Conservation (phyloP, 1,139 yeast species). For the Yarrowia galli region DNA sequence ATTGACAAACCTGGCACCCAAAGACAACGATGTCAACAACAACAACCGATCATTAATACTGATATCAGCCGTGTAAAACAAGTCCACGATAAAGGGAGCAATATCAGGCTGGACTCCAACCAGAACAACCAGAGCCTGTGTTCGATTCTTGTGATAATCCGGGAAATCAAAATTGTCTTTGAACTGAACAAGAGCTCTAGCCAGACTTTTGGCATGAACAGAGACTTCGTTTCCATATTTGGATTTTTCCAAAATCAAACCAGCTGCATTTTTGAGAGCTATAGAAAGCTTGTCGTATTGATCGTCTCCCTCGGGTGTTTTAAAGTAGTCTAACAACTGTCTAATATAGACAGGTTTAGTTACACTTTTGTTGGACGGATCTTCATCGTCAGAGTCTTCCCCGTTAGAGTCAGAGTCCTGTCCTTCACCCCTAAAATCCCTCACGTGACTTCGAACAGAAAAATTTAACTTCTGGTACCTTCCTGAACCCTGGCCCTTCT, state of each 20-base stretch:
- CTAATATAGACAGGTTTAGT: slow-evolving; percentile 66
- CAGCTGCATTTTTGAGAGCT: slow-evolving; percentile 63
- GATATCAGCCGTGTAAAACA: slow-evolving; percentile 66
- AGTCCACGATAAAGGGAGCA: slow-evolving; percentile 54
- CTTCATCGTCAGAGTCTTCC: slow-evolving; percentile 65
- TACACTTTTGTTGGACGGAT: slow-evolving; percentile 56
- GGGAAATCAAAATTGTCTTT: slow-evolving; percentile 59
- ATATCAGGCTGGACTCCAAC: slow-evolving; percentile 58
- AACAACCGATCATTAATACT: slow-evolving; percentile 68
- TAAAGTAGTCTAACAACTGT: slow-evolving; percentile 64
- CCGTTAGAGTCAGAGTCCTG: slow-evolving; percentile 47
- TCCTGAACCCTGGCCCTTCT: too few species aligned
- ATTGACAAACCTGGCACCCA: slow-evolving; percentile 61
- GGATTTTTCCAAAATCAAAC: slow-evolving; percentile 62
- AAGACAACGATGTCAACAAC: slow-evolving; percentile 62
- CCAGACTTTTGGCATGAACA: slow-evolving; percentile 58
- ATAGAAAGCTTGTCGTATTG: slow-evolving; percentile 61
- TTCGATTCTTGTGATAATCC: slow-evolving; percentile 59
- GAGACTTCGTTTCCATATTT: slow-evolving; percentile 62
- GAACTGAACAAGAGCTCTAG: slow-evolving; percentile 58
- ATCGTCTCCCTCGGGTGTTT: slow-evolving; percentile 50
- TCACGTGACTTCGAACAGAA: neutral
- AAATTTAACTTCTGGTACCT: slow-evolving; percentile 4
- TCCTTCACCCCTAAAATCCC: slow-evolving; percentile 50
- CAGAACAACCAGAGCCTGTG: slow-evolving; percentile 62